phyloP scores from a whole-genome alignment of 257 asterid species.

The Jaltomata sinuosa region DNA sequence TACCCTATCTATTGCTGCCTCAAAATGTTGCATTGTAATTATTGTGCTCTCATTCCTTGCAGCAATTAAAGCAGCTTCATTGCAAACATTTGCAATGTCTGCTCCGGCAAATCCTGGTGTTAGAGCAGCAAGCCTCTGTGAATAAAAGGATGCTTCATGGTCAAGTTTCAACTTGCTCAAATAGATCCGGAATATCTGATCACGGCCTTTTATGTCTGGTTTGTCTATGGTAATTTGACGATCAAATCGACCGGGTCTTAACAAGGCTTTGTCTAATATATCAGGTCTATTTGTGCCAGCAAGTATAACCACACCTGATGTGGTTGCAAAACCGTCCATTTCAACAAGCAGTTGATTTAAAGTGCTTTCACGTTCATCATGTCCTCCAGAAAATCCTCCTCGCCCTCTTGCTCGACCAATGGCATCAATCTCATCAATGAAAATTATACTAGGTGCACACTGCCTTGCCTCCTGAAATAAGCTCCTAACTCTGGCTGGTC shows the following conservation, averaged over 20 bases:
- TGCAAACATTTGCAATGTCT: conserved; percentile 88
- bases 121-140: conserved; percentile 84
- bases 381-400: conserved; percentile 51
- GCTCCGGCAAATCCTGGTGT: conserved; percentile 99
- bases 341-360: conserved; percentile 90
- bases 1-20: conserved; percentile 81
- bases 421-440: conserved; percentile 90
- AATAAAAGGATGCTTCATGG: conserved; percentile 57
- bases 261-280: conserved; percentile 74
- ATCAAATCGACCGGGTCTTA: conserved; percentile 91
- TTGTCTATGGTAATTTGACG: conserved; percentile 80
- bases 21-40: conserved; percentile 70
- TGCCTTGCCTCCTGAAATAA: conserved; percentile 85
- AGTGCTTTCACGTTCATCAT: conserved; percentile 78
- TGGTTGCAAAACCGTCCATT: conserved; percentile 91
- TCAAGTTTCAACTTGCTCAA: conserved; percentile 51
- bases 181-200: conserved; percentile 71
- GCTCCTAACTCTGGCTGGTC: conserved; percentile 79
- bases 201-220: conserved; percentile 88
- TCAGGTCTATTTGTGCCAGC: conserved; percentile 95
- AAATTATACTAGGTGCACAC: conserved; percentile 85
- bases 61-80: conserved; percentile 92
- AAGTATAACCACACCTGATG: conserved; percentile 80
- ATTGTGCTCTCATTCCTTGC: conserved; percentile 52
- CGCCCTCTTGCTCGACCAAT: conserved; percentile 81